Percentiles rank a stretch among this genome's conserved stretches.
phyloP scores from a whole-genome alignment of 768 basidiomycete genomes.

The Suillus weaverae region DNA sequence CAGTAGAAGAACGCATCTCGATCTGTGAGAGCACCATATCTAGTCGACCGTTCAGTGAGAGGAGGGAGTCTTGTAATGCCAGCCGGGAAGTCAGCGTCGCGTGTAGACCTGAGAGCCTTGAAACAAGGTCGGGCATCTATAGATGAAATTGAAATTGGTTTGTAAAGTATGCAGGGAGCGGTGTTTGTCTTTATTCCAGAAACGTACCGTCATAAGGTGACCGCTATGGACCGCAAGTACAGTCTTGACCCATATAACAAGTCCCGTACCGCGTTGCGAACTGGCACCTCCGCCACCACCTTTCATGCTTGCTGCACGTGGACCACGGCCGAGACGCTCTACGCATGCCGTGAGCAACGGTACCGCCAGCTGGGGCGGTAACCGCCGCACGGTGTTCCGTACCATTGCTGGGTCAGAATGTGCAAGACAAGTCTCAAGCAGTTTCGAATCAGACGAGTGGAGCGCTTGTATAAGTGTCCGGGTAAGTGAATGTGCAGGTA shows the following conservation, averaged over 20 bases:
- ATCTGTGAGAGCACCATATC: constrained; percentile 95
- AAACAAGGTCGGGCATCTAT: constrained; percentile 91
- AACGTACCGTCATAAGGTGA: constrained; percentile 89
- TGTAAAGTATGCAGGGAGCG: neutral
- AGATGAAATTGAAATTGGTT: constrained; percentile 13
- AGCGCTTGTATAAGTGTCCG: constrained; percentile 94
- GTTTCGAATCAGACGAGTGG: constrained; percentile 87
- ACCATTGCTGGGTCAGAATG: constrained; percentile 84
- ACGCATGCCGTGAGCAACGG: constrained; percentile 86
- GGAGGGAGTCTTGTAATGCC: constrained; percentile 78
- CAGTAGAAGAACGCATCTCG: constrained; percentile 78
- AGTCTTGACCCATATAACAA: constrained; percentile 78
- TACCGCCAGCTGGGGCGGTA: constrained; percentile 86
- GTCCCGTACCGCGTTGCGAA: constrained; percentile 67
- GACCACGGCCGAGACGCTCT: constrained; percentile 80
- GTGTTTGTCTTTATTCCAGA: neutral
- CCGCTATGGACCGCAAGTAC: constrained; percentile 85
- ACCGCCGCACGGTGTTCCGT: constrained; percentile 78
- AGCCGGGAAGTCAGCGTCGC: constrained; percentile 77
- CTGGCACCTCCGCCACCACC: constrained; percentile 80
- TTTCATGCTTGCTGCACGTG: constrained; percentile 68
- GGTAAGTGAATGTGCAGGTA: constrained; percentile 85
- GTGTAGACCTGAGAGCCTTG: constrained; percentile 83
- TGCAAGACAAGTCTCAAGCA: constrained; percentile 83
- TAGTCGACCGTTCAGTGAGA: constrained; percentile 84